Percentiles rank a stretch among this genome's conserved stretches.
phyloP scores from a whole-genome alignment of 148 eudicot genomes.

The Rhododendron griersonianum region DNA sequence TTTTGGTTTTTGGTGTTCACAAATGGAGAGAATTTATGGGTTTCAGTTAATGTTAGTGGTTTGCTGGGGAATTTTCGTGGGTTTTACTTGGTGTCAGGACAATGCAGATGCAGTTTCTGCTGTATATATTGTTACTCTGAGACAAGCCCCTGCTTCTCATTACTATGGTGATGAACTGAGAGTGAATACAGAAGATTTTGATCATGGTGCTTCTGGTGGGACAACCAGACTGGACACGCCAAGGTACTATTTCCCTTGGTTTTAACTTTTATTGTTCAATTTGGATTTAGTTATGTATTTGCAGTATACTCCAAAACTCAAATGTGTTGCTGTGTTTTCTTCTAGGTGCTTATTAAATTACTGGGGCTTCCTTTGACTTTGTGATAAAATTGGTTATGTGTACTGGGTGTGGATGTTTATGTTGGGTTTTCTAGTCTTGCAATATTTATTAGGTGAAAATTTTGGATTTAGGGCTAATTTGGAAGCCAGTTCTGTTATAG shows the following conservation, averaged over 20 bases:
- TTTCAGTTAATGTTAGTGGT: conserved; percentile 24
- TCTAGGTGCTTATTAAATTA: neutral
- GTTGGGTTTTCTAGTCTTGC: neutral
- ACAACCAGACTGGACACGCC: conserved; percentile 48
- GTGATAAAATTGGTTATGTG: neutral
- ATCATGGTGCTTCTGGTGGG: conserved; percentile 30
- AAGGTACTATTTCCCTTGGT: conserved; percentile 35
- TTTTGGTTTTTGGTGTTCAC: neutral
- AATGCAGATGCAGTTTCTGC: conserved; percentile 38
- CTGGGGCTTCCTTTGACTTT: neutral
- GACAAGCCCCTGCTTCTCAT: conserved; percentile 72
- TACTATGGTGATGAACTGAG: conserved; percentile 33
- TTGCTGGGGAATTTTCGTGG: conserved; percentile 27
- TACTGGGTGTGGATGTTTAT: neutral
- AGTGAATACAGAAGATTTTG: conserved; percentile 17
- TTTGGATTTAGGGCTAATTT: neutral
- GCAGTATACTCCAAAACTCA: neutral
- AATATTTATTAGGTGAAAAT: neutral
- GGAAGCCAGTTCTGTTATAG: neutral
- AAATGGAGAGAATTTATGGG: conserved; percentile 33
- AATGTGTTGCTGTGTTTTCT: neutral
- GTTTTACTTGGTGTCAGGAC: conserved; percentile 32
- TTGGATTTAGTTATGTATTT: neutral
- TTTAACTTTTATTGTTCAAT: conserved; percentile 1
- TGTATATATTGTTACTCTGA: conserved; percentile 83